Percentiles rank a stretch among this genome's conserved stretches.
Evolutionary conservation across 805 yeast species (phyloP).

Genomic region (Lachancea lanzarotensis): DNA sequence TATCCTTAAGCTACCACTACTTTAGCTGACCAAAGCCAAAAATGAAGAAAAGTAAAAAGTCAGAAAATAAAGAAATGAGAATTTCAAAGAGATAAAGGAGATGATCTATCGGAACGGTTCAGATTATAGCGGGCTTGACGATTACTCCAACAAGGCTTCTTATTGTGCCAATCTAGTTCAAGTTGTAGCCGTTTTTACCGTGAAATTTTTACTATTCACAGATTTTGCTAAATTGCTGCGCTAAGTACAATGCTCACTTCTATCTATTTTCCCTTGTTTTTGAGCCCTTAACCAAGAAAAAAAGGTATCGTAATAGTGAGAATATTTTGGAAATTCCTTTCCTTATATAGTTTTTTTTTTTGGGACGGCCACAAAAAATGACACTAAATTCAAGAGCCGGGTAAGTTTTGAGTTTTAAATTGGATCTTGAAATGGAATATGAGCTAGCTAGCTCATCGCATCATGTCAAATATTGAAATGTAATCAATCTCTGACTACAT

Average conservation of each 20-base stretch:
- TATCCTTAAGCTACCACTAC: conserved; percentile 7
- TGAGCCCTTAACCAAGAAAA: not conserved
- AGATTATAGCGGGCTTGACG: not conserved
- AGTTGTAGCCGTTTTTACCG: not conserved
- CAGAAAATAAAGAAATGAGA: no score
- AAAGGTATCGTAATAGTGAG: not conserved
- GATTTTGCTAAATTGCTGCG: not conserved
- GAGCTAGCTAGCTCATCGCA: not conserved
- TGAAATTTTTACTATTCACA: not conserved
- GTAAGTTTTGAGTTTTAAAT: not conserved
- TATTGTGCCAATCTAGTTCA: not conserved
- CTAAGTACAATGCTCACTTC: not conserved
- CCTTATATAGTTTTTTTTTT: not conserved
- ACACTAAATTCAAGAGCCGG: not conserved
- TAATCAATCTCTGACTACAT: not conserved
- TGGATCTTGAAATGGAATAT: not conserved
- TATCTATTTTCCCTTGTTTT: not conserved
- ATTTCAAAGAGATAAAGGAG: not conserved
- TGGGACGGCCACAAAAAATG: not conserved
- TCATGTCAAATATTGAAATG: not conserved
- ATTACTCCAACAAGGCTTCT: not conserved
- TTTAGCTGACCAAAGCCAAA: not conserved
- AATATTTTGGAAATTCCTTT: not conserved
- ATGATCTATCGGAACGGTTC: not conserved
- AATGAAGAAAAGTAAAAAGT: no score